A percentile compares a stretch with the other conserved stretches of the same genome.
These are phyloP conservation scores for Chlorella sp. DNA, from an alignment of 139 green algal species.

Conservation along the genomic window DNA sequence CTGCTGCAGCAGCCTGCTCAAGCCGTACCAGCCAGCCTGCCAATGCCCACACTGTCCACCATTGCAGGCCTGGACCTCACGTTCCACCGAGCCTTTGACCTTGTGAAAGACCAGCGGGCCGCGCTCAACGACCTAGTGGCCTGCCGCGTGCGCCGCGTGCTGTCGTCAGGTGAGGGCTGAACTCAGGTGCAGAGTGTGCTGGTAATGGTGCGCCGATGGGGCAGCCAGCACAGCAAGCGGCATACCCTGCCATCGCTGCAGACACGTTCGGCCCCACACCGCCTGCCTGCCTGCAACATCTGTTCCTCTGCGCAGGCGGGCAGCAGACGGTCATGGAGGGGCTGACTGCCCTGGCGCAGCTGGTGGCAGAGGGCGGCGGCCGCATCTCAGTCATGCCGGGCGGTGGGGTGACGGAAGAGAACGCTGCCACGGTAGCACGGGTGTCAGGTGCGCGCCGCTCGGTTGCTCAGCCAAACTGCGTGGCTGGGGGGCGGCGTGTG, in stretches of 20 bases:
- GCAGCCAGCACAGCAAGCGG: no score
- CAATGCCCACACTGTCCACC: no score
- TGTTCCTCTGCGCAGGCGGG: neutral
- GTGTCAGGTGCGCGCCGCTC: neutral
- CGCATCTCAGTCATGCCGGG: conserved; percentile 42
- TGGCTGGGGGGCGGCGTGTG: neutral
- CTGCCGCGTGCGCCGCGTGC: conserved; percentile 19
- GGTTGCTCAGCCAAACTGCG: no score
- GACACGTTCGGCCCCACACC: no score
- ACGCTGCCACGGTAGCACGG: conserved; percentile 23
- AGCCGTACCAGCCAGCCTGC: no score
- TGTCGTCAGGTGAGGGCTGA: conserved; percentile 11
- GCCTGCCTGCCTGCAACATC: neutral
- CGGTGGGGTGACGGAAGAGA: conserved; percentile 35
- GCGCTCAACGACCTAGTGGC: conserved; percentile 40
- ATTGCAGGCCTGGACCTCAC: conserved; percentile 43
- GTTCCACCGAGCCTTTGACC: conserved; percentile 49
- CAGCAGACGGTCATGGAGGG: conserved; percentile 26
- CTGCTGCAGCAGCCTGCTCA: no score
- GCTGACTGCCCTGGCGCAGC: conserved; percentile 1
- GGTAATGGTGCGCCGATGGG: no score
- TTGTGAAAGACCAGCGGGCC: conserved; percentile 20
- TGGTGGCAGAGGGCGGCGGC: conserved; percentile 24
- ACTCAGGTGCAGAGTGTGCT: no score
- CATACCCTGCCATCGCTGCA: no score